Base-by-base conservation (phyloP, 139 green algal genomes). In the Closterium sp. region DNA sequence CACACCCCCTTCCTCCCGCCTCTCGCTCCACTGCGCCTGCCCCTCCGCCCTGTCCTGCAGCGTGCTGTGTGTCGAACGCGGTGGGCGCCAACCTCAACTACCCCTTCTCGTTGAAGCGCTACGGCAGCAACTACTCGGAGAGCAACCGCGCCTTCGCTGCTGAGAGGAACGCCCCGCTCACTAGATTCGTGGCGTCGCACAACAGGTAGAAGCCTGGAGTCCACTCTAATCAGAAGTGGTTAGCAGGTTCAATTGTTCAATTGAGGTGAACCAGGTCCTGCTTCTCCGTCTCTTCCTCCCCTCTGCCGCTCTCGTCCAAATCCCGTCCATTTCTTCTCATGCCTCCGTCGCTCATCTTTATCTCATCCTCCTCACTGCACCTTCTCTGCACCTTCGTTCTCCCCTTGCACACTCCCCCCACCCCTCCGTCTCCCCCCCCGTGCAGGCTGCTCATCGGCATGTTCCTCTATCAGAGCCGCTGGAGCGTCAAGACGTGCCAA, bases 361-460 rank as follows among this genome's bases (percentile, higher is more conserved):
- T 55, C 36, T 55, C 36, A 55, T 55, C 36, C 36, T 55, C 6
- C 36, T 6, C n/a, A n/a, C n/a, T n/a, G n/a, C n/a, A n/a, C n/a
- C n/a, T n/a, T n/a, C n/a, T n/a, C n/a, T n/a, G n/a, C n/a, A n/a
- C 36, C 36, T 55, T 55, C 36, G 16, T 19, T 76, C 55, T 76
- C 10, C 25, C 7, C 55, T 76, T 19, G 55, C 38, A n/a, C n/a
- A n/a, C n/a, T n/a, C 38, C 38, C 5, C 4, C 38, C 4, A 66
- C 12, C 4, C 55, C 0, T 28, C 55, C 55, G 0, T 19, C 12
- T 19, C 23, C 10, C n/a, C 5, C n/a, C 9, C 38, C 30, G 30
- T 76, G 38, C 88, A 91, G 88, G 66, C 19, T 91, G 34, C 25
- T 91, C 16, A 31, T 85, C 12, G 88, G 88, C n/a, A 87, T 91